A percentile compares a stretch with the other conserved stretches of the same genome.
phyloP scores from a whole-genome alignment of 768 basidiomycete species.

The Pleurotus tuoliensis region DNA sequence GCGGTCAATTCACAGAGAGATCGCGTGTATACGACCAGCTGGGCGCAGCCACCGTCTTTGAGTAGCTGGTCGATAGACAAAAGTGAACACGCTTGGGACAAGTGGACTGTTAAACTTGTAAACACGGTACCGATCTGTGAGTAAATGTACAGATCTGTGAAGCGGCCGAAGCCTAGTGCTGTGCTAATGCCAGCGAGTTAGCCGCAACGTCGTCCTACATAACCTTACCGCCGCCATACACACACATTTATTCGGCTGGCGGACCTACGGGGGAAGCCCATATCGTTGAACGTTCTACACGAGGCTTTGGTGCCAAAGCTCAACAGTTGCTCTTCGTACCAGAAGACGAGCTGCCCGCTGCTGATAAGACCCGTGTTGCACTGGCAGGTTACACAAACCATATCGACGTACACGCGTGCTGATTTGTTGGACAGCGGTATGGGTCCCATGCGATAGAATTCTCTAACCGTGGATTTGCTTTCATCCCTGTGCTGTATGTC shows the following conservation, averaged over 20 bases:
- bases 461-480: conserved; percentile 32
- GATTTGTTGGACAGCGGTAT: conserved; percentile 31
- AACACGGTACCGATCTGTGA: conserved; percentile 43
- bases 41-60: conserved; percentile 44
- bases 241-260: conserved; percentile 45
- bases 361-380: conserved; percentile 49
- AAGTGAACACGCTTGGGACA: conserved; percentile 8
- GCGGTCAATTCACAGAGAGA: conserved; percentile 31
- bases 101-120: conserved; percentile 32
- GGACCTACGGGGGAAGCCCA: conserved; percentile 52
- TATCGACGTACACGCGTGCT: background rate
- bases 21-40: conserved; percentile 45
- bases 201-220: conserved; percentile 56
- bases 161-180: background rate
- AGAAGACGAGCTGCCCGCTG: conserved; percentile 32
- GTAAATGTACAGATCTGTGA: conserved; percentile 9
- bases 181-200: conserved; percentile 13
- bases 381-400: conserved; percentile 24
- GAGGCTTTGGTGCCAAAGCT: conserved; percentile 37
- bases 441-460: conserved; percentile 53
- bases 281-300: conserved; percentile 26
- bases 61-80: conserved; percentile 41
- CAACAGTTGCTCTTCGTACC: conserved; percentile 47
- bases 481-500: conserved; percentile 41
- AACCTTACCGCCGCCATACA: conserved; percentile 42